Conservation (phyloP, 106 monocot genomes). For the Dioscorea alata region DNA sequence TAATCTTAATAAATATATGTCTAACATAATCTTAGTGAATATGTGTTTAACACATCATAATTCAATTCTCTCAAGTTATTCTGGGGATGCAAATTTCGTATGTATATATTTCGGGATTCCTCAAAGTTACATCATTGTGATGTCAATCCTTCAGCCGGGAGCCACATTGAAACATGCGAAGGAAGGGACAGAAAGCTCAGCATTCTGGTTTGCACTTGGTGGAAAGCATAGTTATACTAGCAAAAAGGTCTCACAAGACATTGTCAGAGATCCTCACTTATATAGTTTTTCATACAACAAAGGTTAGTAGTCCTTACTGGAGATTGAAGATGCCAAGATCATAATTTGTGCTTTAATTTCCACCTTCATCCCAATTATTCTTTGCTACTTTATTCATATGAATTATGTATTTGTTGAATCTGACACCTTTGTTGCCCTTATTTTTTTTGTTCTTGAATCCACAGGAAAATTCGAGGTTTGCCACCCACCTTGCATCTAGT, state of each 20-base stretch:
- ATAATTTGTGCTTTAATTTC: neutral
- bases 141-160: conserved; percentile 53
- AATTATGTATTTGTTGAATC: neutral
- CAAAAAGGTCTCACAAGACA: conserved; percentile 60
- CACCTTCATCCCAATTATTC: neutral
- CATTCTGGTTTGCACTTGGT: conserved; percentile 99
- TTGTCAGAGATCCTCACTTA: conserved; percentile 88
- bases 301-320: conserved; percentile 36
- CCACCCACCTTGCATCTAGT: conserved; percentile 2
- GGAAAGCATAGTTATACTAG: conserved; percentile 78
- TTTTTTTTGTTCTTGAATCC: too few species aligned
- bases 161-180: conserved; percentile 69
- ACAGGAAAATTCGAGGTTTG: conserved; percentile 90
- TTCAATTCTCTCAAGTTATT: too few species aligned
- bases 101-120: too few species aligned
- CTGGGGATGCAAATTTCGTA: too few species aligned
- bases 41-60: too few species aligned
- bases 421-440: too few species aligned
- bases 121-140: too few species aligned
- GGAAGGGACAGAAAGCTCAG: conserved; percentile 97
- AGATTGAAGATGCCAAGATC: too few species aligned
- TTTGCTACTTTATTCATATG: conserved; percentile 6
- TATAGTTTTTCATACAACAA: conserved; percentile 69
- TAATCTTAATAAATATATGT: too few species aligned
- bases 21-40: too few species aligned